phyloP scores from a whole-genome alignment of 148 eudicot genomes.

The Persicaria tinctoria region DNA sequence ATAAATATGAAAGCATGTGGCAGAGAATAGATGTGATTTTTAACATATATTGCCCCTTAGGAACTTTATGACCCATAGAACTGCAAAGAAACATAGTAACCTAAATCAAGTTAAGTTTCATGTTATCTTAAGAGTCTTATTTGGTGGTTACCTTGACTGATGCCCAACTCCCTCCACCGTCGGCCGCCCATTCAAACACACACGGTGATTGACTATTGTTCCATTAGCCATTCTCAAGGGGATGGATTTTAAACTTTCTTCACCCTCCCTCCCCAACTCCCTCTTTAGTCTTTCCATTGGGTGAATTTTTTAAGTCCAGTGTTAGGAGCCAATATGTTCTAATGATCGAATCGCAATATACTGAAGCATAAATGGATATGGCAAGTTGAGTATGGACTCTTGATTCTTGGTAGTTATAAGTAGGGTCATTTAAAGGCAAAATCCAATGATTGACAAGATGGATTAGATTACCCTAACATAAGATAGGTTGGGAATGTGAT shows the following conservation, averaged over 20 bases:
- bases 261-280: no score
- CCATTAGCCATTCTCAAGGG: background rate
- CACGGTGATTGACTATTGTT: background rate
- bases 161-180: background rate
- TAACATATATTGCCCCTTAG: background rate
- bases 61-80: background rate
- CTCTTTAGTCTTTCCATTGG: background rate
- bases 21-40: background rate
- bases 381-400: background rate
- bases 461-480: background rate
- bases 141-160: background rate
- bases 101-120: background rate
- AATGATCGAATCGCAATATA: background rate
- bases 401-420: background rate
- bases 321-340: background rate
- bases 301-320: background rate
- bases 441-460: background rate
- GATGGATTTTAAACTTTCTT: background rate
- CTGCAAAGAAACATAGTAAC: background rate
- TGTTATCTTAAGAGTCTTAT: background rate
- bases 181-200: no score
- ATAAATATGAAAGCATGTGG: background rate
- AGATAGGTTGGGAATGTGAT: background rate
- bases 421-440: background rate
- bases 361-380: background rate